Conservation (phyloP, 805 yeast species). For the Lipomyces kockii region DNA sequence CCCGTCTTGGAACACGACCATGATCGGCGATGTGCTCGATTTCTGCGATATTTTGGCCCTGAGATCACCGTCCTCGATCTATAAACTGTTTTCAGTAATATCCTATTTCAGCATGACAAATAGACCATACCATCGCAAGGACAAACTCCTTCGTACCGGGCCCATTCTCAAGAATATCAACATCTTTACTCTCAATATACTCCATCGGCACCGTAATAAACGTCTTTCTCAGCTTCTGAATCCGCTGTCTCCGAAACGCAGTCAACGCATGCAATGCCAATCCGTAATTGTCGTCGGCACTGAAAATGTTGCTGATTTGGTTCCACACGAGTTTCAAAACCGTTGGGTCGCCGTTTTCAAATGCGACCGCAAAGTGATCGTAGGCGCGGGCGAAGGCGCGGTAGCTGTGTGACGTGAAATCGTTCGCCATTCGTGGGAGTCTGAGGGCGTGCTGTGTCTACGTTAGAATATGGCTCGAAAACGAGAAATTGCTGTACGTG, state of each 20-base stretch:
- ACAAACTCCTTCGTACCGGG: conserved; percentile 16
- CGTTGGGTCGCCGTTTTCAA: conserved; percentile 20
- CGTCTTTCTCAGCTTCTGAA: conserved; percentile 19
- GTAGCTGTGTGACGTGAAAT: conserved; percentile 10
- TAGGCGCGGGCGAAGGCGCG: conserved; percentile 29
- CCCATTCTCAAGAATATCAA: conserved; percentile 25
- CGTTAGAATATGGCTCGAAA: neutral
- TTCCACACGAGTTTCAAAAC: conserved; percentile 25
- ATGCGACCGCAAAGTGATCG: conserved; percentile 27
- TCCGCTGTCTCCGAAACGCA: conserved; percentile 30
- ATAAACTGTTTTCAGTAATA: neutral
- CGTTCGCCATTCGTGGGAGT: conserved; percentile 24
- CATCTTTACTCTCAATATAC: conserved; percentile 20
- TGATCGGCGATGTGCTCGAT: conserved; percentile 2
- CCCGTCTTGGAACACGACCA: conserved; percentile 15
- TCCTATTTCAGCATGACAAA: neutral
- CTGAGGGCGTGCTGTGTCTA: neutral
- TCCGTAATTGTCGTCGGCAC: conserved; percentile 28
- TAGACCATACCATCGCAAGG: conserved; percentile 25
- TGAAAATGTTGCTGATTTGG: conserved; percentile 16
- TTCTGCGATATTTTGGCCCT: conserved; percentile 22
- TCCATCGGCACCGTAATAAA: conserved; percentile 28
- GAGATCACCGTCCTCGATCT: conserved; percentile 20
- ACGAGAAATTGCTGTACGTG: neutral
- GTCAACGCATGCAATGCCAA: conserved; percentile 22